A percentile compares a stretch with the other conserved stretches of the same genome.
phyloP scores from a whole-genome alignment of 2,329 filamentous ascomycete species.

The Immersiporthe knoxdaviesiana region DNA sequence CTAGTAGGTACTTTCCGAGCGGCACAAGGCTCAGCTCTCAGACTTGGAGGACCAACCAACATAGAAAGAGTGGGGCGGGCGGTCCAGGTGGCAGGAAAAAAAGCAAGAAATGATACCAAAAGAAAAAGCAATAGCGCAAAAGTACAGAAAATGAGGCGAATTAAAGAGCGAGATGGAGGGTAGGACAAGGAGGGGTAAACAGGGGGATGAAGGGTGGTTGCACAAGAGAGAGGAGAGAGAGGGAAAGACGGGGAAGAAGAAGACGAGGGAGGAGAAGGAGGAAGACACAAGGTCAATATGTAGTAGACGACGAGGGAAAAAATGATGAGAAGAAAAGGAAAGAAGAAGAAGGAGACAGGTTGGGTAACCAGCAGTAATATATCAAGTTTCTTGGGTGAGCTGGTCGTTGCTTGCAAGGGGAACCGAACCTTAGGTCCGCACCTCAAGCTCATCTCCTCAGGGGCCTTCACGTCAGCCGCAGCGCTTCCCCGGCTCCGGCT shows the following conservation, averaged over 20 bases:
- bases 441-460: background rate
- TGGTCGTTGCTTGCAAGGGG: background rate
- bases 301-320: too few species aligned
- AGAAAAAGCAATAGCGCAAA: background rate
- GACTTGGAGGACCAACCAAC: background rate
- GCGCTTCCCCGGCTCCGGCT: background rate
- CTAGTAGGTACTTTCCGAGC: background rate
- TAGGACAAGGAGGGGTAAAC: background rate
- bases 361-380: too few species aligned
- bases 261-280: background rate
- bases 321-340: too few species aligned
- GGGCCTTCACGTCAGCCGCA: background rate
- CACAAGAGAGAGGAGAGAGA: background rate
- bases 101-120: background rate
- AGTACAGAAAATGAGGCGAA: background rate
- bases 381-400: too few species aligned
- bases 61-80: background rate
- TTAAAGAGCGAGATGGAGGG: background rate
- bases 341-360: too few species aligned
- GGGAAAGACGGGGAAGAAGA: background rate
- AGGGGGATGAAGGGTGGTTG: background rate
- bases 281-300: background rate
- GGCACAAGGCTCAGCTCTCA: background rate
- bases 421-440: too few species aligned
- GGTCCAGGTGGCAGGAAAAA: background rate